A percentile compares a stretch with the other conserved stretches of the same genome.
phyloP scores from a whole-genome alignment of 2,329 filamentous ascomycete genomes.

The Sarocladium brachiariae region DNA sequence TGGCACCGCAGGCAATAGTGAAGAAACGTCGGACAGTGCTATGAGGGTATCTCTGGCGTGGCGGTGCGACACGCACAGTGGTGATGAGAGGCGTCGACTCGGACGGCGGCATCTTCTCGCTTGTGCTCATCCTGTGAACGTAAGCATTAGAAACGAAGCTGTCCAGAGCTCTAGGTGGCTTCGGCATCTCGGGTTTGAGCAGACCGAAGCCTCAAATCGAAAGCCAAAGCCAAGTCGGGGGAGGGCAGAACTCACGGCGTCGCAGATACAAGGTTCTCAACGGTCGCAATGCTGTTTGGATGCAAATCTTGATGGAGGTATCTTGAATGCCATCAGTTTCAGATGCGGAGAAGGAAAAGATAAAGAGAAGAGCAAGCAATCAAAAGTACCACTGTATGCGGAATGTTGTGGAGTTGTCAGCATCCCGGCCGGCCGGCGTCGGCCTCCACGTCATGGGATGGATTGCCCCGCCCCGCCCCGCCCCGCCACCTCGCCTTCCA shows the following conservation, averaged over 20 bases:
- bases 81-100: slow-evolving; percentile 64
- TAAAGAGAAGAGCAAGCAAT: not conserved
- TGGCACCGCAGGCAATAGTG: slow-evolving; percentile 51
- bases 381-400: not conserved
- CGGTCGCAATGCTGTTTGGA: not conserved
- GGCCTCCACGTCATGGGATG: not conserved
- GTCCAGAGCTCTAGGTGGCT: not conserved
- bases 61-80: slow-evolving; percentile 49
- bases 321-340: not conserved
- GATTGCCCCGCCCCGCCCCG: not conserved
- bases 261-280: not conserved
- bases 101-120: slow-evolving; percentile 23
- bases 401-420: not conserved
- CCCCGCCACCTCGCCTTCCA: no score
- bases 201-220: not conserved
- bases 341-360: not conserved
- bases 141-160: not conserved
- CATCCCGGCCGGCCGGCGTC: not conserved
- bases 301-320: not conserved
- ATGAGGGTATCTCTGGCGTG: slow-evolving; percentile 50
- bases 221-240: not conserved
- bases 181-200: not conserved
- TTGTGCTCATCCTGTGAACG: slow-evolving; percentile 7
- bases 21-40: slow-evolving; percentile 58
- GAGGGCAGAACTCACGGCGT: not conserved